phyloP scores from a whole-genome alignment of 106 monocot genomes.

The Dioscorea zingiberensis region DNA sequence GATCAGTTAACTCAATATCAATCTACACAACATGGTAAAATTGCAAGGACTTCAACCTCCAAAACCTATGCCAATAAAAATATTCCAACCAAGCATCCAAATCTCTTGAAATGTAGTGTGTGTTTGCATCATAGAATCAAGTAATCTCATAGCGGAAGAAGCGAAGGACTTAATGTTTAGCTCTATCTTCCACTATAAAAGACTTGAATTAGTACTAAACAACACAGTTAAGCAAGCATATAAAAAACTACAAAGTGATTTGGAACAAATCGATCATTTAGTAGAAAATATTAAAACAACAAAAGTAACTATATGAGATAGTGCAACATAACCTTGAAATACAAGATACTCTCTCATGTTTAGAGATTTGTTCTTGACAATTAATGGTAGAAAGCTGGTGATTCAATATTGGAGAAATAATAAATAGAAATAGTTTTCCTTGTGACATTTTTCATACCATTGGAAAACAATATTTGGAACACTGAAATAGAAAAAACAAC shows the following conservation, averaged over 20 bases:
- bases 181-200: constrained; percentile 62
- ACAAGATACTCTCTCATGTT: constrained; percentile 68
- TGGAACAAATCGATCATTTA: too few relatives aligned
- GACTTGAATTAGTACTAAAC: constrained; percentile 22
- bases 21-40: not conserved
- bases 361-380: constrained; percentile 63
- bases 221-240: not conserved
- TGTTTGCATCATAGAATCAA: constrained; percentile 55
- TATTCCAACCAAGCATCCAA: constrained; percentile 34
- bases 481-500: not conserved
- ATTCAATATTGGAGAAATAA: too few relatives aligned
- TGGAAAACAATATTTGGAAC: not conserved
- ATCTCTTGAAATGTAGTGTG: constrained; percentile 26
- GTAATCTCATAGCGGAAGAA: constrained; percentile 50
- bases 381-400: constrained; percentile 58
- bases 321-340: constrained; percentile 53
- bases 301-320: not conserved
- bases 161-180: constrained; percentile 49
- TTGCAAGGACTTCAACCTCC: not conserved
- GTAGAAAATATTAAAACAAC: not conserved
- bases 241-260: not conserved
- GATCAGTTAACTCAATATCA: not conserved
- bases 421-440: too few relatives aligned
- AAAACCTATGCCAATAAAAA: constrained; percentile 46
- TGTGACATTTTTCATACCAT: too few relatives aligned